Evolutionary conservation across 495 filamentous ascomycete genomes (phyloP).

Genomic region (Cairneyella variabilis): DNA sequence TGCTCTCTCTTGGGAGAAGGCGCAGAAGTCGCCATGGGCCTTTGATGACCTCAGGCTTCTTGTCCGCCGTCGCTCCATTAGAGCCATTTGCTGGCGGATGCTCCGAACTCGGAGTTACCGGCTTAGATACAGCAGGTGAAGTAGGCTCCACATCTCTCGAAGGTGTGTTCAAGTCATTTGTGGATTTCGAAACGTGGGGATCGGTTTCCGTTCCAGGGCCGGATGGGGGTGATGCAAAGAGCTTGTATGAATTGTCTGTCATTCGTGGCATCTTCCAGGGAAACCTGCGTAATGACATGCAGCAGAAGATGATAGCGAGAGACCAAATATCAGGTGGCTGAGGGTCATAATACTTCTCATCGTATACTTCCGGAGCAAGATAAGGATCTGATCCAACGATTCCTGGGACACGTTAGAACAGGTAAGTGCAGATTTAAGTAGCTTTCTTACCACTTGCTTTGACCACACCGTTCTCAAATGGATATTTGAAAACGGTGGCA

Average conservation of each 20-base stretch:
- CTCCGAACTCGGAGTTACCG: slow-evolving; percentile 25
- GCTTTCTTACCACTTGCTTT: slow-evolving; percentile 69
- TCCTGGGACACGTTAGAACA: slow-evolving; percentile 46
- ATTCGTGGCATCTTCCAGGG: slow-evolving; percentile 95
- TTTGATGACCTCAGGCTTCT: slow-evolving; percentile 75
- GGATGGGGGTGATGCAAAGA: slow-evolving; percentile 77
- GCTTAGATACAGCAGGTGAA: slow-evolving; percentile 30
- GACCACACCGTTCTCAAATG: slow-evolving; percentile 91
- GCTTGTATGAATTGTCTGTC: slow-evolving; percentile 89
- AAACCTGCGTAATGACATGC: slow-evolving; percentile 94
- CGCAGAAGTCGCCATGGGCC: slow-evolving; percentile 93
- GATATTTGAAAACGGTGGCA: slow-evolving; percentile 93
- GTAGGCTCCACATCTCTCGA: slow-evolving; percentile 19
- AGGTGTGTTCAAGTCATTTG: slow-evolving; percentile 16
- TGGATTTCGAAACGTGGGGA: slow-evolving; percentile 20
- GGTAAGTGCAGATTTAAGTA: slow-evolving; percentile 14
- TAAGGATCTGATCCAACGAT: slow-evolving; percentile 98
- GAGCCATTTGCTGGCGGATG: slow-evolving; percentile 14
- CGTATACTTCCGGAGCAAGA: slow-evolving; percentile 94
- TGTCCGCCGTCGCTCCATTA: slow-evolving; percentile 37
- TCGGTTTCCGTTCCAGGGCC: slow-evolving; percentile 39
- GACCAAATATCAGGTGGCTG: slow-evolving; percentile 97
- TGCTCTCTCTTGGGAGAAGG: slow-evolving; percentile 82
- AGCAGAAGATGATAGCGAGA: slow-evolving; percentile 96
- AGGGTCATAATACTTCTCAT: slow-evolving; percentile 90